Percentiles rank a stretch among this genome's conserved stretches.
These are phyloP conservation scores for Diaporthe batatas DNA, from an alignment of 2,329 filamentous ascomycete genomes.

Conservation along the genomic window DNA sequence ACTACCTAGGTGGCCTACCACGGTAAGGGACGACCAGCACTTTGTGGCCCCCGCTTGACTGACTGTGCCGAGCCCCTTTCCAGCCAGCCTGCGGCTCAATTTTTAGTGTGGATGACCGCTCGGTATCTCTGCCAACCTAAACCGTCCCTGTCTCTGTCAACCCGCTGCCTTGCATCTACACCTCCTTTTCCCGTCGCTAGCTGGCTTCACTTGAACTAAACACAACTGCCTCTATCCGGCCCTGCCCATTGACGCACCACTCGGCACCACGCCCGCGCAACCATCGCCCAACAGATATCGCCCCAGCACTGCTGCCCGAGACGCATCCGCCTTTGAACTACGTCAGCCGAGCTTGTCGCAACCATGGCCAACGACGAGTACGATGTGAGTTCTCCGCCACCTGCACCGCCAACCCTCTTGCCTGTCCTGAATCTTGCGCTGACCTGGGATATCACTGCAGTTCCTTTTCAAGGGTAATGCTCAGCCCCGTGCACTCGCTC, in stretches of 20 bases:
- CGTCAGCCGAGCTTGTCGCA: slow-evolving; percentile 52
- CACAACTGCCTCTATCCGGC: slow-evolving; percentile 32
- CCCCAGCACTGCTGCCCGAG: slow-evolving; percentile 44
- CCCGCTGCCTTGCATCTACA: slow-evolving; percentile 40
- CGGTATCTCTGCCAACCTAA: slow-evolving; percentile 36
- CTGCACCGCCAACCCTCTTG: slow-evolving; percentile 47
- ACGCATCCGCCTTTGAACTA: slow-evolving; percentile 40
- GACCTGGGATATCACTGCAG: slow-evolving; percentile 64
- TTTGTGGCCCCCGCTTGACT: slow-evolving; percentile 32
- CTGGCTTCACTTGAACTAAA: slow-evolving; percentile 39
- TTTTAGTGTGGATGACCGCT: slow-evolving; percentile 39
- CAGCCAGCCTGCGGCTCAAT: slow-evolving; percentile 39
- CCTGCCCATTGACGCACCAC: slow-evolving; percentile 24
- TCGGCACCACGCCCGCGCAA: slow-evolving; percentile 44
- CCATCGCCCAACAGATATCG: slow-evolving; percentile 42
- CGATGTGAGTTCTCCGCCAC: slow-evolving; percentile 78
- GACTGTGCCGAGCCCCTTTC: slow-evolving; percentile 34
- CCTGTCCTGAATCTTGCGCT: slow-evolving; percentile 44
- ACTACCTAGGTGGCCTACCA: too few relatives aligned
- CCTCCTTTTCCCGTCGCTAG: slow-evolving; percentile 42
- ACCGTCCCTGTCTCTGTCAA: slow-evolving; percentile 38
- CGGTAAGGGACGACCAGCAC: not conserved
- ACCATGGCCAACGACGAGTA: slow-evolving; percentile 99
- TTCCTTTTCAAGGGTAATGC: slow-evolving; percentile 97
- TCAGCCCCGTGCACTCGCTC: slow-evolving; percentile 39